phyloP scores from a whole-genome alignment of 129 eudicot species.

The Chrysanthemum seticuspe region DNA sequence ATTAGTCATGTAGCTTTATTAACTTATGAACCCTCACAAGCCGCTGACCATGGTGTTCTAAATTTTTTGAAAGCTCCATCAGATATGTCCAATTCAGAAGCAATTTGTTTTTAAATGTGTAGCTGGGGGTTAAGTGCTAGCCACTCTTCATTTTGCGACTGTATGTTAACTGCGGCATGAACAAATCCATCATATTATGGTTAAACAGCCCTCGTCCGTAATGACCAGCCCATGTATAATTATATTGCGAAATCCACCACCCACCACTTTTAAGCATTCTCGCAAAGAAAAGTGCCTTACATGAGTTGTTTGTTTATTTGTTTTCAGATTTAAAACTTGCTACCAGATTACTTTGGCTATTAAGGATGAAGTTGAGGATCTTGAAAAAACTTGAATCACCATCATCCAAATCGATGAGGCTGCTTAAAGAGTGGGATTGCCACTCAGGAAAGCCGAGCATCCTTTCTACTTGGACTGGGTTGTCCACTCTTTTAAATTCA shows the following conservation, averaged over 20 bases:
- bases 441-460: constrained; percentile 56
- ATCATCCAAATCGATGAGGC: constrained; percentile 65
- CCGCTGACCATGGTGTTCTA: not conserved
- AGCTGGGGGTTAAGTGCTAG: too few relatives aligned
- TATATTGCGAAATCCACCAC: too few relatives aligned
- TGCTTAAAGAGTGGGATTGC: constrained; percentile 68
- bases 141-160: too few relatives aligned
- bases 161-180: too few relatives aligned
- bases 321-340: constrained; percentile 64
- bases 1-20: not conserved
- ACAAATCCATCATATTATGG: not conserved
- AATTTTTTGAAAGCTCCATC: not conserved
- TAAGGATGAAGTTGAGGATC: constrained; percentile 96
- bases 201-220: not conserved
- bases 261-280: too few relatives aligned
- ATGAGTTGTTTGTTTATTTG: not conserved
- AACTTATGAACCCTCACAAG: constrained; percentile 8
- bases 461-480: constrained; percentile 66
- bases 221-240: too few relatives aligned
- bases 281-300: too few relatives aligned
- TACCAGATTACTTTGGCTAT: constrained; percentile 96
- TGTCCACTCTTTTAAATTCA: constrained; percentile 64
- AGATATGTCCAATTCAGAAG: too few relatives aligned
- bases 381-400: constrained; percentile 60
- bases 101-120: too few relatives aligned